Evolutionary conservation across 805 yeast species (phyloP).

Genomic region (Nakazawaea ishiwadae): DNA sequence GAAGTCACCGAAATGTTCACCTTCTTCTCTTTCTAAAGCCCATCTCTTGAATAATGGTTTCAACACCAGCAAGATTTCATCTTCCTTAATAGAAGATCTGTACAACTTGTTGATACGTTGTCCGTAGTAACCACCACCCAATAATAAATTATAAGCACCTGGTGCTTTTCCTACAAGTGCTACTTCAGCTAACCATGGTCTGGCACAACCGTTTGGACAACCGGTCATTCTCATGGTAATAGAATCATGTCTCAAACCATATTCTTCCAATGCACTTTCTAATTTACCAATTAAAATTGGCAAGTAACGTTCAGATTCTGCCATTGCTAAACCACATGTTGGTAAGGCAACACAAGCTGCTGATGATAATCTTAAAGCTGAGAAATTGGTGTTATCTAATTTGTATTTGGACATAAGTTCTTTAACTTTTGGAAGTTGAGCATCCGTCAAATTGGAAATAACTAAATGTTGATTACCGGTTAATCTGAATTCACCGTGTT

Average conservation of each 20-base stretch:
- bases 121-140: conserved; percentile 96
- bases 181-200: conserved; percentile 97
- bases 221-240: conserved; percentile 98
- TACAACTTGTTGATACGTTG: conserved; percentile 87
- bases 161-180: conserved; percentile 94
- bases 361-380: conserved; percentile 83
- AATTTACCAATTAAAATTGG: conserved; percentile 79
- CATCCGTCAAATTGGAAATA: conserved; percentile 67
- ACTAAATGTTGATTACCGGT: conserved; percentile 95
- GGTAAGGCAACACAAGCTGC: conserved; percentile 98
- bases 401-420: conserved; percentile 63
- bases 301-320: conserved; percentile 90
- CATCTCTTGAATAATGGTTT: conserved; percentile 89
- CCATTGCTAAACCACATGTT: conserved; percentile 98
- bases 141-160: conserved; percentile 88
- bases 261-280: conserved; percentile 84
- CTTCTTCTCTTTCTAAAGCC: conserved; percentile 86
- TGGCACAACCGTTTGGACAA: conserved; percentile 97
- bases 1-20: conserved; percentile 95
- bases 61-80: conserved; percentile 72
- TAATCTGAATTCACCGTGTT: conserved; percentile 83
- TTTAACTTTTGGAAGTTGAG: conserved; percentile 60
- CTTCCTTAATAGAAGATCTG: conserved; percentile 85
- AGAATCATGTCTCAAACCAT: conserved; percentile 90
- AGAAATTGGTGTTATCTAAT: conserved; percentile 77